phyloP scores from a whole-genome alignment of 2,329 filamentous ascomycete species.

The Curvularia sp. region DNA sequence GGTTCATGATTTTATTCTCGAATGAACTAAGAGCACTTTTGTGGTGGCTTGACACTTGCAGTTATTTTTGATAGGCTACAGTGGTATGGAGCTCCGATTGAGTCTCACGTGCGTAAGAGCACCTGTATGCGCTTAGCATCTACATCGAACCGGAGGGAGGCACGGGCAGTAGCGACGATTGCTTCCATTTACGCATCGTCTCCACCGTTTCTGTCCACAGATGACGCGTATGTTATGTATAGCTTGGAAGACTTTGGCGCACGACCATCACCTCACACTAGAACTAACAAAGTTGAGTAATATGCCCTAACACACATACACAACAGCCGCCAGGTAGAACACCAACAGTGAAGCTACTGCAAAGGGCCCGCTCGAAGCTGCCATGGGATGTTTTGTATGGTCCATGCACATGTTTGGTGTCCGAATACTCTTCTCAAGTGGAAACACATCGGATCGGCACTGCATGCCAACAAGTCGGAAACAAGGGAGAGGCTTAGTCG shows the following conservation, averaged over 20 bases:
- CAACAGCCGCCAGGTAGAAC: not conserved
- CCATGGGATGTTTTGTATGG: not conserved
- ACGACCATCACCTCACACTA: not conserved
- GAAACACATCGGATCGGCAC: constrained; percentile 2
- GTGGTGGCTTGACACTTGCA: not conserved
- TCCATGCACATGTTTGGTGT: not conserved
- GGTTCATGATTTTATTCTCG: constrained; percentile 11
- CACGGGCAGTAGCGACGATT: not conserved
- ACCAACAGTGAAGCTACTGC: not conserved
- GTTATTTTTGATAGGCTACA: not conserved
- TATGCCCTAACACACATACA: not conserved
- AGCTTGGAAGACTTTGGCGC: not conserved
- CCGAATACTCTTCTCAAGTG: not conserved
- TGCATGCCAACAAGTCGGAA: constrained; percentile 7
- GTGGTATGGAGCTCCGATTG: not conserved
- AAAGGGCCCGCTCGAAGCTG: too few species aligned
- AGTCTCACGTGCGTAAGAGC: constrained; percentile 3
- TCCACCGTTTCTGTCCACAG: not conserved
- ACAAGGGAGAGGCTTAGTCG: not conserved
- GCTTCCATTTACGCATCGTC: not conserved
- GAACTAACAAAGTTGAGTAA: not conserved
- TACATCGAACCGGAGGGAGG: not conserved
- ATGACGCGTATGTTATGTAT: not conserved
- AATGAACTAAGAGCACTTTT: constrained; percentile 5
- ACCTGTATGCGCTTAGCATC: not conserved